Conservation (phyloP, 148 eudicot genomes). For the Amaranthus palmeri region DNA sequence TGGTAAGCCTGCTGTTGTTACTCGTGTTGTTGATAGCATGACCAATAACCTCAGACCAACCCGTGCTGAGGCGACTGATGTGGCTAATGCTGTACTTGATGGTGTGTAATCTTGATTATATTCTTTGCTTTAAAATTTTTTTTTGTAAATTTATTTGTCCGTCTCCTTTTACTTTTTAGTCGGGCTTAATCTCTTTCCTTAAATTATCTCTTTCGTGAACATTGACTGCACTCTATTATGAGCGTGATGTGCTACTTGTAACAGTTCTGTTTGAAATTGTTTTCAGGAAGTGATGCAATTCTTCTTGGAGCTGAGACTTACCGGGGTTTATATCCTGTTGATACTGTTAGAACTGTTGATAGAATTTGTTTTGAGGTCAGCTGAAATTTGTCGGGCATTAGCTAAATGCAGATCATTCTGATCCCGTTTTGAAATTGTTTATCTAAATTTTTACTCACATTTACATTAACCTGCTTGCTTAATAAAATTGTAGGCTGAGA, state of each 20-base stretch:
- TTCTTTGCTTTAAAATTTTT: too few relatives aligned
- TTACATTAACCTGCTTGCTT: not conserved
- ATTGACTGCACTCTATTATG: not conserved
- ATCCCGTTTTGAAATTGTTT: not conserved
- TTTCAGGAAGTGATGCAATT: slow-evolving; percentile 92
- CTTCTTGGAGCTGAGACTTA: slow-evolving; percentile 97
- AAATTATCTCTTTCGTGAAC: not conserved
- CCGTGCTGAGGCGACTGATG: slow-evolving; percentile 99
- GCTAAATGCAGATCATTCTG: not conserved
- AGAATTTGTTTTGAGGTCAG: slow-evolving; percentile 92
- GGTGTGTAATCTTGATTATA: slow-evolving; percentile 36
- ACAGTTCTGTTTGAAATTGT: not conserved
- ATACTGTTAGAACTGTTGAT: slow-evolving; percentile 77
- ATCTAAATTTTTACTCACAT: too few relatives aligned
- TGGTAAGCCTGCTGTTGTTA: slow-evolving; percentile 95
- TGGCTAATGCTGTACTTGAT: slow-evolving; percentile 94
- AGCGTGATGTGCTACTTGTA: not conserved
- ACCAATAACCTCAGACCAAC: slow-evolving; percentile 95
- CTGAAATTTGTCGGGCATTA: not conserved
- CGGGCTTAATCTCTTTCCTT: not conserved
- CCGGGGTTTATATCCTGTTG: slow-evolving; percentile 86
- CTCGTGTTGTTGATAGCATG: slow-evolving; percentile 99
- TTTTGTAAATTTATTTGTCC: not conserved
- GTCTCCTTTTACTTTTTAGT: not conserved
- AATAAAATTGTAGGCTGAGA: slow-evolving; percentile 33